phyloP scores from a whole-genome alignment of 164 flowering plant species.

The Cinnamomum micranthum region DNA sequence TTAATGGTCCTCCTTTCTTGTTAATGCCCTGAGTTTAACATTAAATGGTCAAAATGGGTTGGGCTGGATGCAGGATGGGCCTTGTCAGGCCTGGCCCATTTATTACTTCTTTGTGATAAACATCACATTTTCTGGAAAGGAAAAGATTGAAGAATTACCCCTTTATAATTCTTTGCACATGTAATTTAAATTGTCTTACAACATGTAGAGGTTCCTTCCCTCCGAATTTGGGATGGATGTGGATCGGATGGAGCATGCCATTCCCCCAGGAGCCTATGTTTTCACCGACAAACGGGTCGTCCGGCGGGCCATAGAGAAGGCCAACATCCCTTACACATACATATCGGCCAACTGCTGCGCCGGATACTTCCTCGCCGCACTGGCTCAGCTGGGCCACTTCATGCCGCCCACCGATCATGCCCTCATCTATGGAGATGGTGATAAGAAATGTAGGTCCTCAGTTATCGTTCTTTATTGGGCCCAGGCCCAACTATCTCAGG shows the following conservation, averaged over 20 bases:
- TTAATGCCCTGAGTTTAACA: too few species aligned
- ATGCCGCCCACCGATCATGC: constrained; percentile 33
- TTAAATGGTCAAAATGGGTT: too few species aligned
- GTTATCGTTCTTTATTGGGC: not conserved
- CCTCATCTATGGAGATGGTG: constrained; percentile 29
- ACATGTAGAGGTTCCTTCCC: constrained; percentile 24
- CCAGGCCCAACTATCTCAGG: not conserved
- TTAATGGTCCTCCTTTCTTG: too few species aligned
- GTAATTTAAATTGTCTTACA: too few species aligned
- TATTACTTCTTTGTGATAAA: too few species aligned
- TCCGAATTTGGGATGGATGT: constrained; percentile 43
- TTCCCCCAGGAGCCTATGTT: constrained; percentile 23
- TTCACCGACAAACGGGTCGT: constrained; percentile 24
- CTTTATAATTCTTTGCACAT: too few species aligned
- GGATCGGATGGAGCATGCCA: constrained; percentile 28
- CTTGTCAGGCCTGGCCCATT: too few species aligned
- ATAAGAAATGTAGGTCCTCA: constrained; percentile 25
- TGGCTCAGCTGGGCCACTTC: constrained; percentile 23
- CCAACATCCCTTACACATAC: constrained; percentile 26
- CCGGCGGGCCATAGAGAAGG: constrained; percentile 25
- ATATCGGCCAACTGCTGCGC: constrained; percentile 24
- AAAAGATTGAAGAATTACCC: too few species aligned
- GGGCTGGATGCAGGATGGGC: too few species aligned
- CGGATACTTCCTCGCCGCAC: constrained; percentile 17
- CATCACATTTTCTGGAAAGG: too few species aligned